Evolutionary conservation across 495 filamentous ascomycete genomes (phyloP).

Genomic region (Neurospora sp.): DNA sequence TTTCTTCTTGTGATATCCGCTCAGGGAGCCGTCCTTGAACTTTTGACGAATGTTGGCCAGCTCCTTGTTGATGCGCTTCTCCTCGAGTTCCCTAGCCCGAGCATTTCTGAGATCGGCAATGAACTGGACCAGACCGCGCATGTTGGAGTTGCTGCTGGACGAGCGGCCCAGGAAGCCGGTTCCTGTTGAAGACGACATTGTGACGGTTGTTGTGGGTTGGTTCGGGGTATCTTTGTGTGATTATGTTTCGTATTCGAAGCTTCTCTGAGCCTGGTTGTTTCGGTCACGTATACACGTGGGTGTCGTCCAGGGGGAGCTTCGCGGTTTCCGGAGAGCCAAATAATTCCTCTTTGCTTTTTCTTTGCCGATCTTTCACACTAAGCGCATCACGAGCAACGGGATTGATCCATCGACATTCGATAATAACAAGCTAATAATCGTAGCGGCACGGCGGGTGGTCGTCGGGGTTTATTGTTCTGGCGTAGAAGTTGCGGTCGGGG

Average conservation of each 20-base stretch:
- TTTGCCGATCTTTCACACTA: neutral
- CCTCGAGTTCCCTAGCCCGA: constrained; percentile 87
- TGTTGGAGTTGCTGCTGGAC: constrained; percentile 55
- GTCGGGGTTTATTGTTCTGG: neutral
- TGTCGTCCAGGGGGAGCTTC: neutral
- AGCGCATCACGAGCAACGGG: constrained; percentile 7
- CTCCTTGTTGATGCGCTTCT: constrained; percentile 99
- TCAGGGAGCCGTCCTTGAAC: constrained; percentile 79
- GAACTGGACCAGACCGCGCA: constrained; percentile 89
- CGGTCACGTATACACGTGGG: neutral
- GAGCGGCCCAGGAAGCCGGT: constrained; percentile 52
- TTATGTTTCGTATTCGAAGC: neutral
- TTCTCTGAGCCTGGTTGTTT: neutral
- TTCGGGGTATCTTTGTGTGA: neutral
- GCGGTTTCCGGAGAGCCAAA: neutral
- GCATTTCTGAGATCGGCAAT: constrained; percentile 96
- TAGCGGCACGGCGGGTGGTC: neutral
- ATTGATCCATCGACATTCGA: constrained; percentile 4
- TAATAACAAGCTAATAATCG: neutral
- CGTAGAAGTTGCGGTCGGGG: neutral
- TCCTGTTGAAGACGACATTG: constrained; percentile 44
- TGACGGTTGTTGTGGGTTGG: constrained; percentile 5
- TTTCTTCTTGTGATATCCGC: constrained; percentile 99
- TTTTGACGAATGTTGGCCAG: constrained; percentile 93
- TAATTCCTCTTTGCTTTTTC: neutral